phyloP scores from a whole-genome alignment of 73 alveolate genomes.

The Stentor coeruleus region DNA sequence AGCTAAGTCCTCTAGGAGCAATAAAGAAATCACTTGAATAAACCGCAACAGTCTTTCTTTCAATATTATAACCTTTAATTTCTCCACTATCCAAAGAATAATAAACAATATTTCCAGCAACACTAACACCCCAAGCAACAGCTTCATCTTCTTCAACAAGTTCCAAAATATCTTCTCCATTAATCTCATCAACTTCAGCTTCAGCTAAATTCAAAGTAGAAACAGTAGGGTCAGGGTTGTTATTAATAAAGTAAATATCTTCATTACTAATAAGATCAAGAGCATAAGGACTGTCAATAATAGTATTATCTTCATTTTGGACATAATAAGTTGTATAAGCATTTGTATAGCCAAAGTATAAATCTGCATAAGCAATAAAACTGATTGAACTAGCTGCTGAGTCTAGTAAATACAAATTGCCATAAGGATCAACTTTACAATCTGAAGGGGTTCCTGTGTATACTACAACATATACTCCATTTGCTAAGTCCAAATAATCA shows the following conservation, averaged over 20 bases:
- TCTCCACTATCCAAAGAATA: constrained; percentile 4
- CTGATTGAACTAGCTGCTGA: background rate
- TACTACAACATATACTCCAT: background rate
- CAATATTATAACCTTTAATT: background rate
- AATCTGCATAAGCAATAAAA: background rate
- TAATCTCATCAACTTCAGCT: too few relatives aligned
- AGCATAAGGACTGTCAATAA: background rate
- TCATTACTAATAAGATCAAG: background rate
- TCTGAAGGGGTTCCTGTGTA: background rate
- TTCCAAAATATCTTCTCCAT: background rate
- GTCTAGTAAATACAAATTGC: background rate
- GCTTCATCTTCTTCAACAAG: background rate
- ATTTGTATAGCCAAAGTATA: background rate
- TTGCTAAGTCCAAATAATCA: background rate
- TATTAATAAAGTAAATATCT: background rate
- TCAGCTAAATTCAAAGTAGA: too few relatives aligned
- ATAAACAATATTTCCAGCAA: background rate
- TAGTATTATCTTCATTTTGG: background rate
- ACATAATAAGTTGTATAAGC: background rate
- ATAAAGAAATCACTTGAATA: too few relatives aligned
- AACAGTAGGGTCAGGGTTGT: too few relatives aligned
- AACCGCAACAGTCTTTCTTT: background rate
- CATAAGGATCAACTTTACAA: background rate
- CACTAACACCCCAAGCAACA: background rate
- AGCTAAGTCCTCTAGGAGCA: too few relatives aligned